Evolutionary conservation across 768 basidiomycete genomes (phyloP).

Genomic region (Collybia sp.): DNA sequence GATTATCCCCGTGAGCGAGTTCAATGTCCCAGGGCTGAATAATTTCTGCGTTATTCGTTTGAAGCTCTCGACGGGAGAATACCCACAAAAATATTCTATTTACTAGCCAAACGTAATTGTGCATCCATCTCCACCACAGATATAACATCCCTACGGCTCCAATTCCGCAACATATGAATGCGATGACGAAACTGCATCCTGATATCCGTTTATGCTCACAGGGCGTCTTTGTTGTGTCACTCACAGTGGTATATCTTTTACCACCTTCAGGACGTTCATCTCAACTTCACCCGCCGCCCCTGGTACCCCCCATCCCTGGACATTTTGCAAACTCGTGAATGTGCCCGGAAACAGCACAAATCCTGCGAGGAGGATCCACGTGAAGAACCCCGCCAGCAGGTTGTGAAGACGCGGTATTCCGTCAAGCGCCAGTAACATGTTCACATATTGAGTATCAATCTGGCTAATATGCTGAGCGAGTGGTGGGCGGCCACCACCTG

Average conservation of each 20-base stretch:
- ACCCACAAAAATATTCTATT: constrained; percentile 55
- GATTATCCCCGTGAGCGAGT: constrained; percentile 51
- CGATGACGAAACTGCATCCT: constrained; percentile 42
- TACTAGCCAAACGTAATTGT: constrained; percentile 54
- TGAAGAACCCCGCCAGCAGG: constrained; percentile 51
- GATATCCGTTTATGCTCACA: background rate
- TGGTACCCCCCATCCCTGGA: constrained; percentile 7
- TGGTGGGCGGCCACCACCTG: too few species aligned
- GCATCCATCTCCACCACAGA: constrained; percentile 56
- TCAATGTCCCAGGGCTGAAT: constrained; percentile 45
- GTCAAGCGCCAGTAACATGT: constrained; percentile 60
- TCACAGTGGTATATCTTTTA: constrained; percentile 44
- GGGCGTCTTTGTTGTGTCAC: constrained; percentile 11
- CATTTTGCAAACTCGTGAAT: constrained; percentile 42
- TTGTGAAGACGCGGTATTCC: constrained; percentile 47
- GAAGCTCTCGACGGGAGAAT: background rate
- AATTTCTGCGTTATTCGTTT: background rate
- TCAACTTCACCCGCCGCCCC: constrained; percentile 20
- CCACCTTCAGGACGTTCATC: constrained; percentile 24
- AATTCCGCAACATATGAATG: constrained; percentile 50
- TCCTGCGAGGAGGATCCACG: constrained; percentile 59
- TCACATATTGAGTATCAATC: constrained; percentile 49
- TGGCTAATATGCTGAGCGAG: constrained; percentile 11
- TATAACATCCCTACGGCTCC: constrained; percentile 51
- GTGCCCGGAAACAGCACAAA: constrained; percentile 62